Evolutionary conservation across 257 asterid species (phyloP), one percentile per base, ranked within the genome.

Genomic region (Ajuga chamaepitys): DNA sequence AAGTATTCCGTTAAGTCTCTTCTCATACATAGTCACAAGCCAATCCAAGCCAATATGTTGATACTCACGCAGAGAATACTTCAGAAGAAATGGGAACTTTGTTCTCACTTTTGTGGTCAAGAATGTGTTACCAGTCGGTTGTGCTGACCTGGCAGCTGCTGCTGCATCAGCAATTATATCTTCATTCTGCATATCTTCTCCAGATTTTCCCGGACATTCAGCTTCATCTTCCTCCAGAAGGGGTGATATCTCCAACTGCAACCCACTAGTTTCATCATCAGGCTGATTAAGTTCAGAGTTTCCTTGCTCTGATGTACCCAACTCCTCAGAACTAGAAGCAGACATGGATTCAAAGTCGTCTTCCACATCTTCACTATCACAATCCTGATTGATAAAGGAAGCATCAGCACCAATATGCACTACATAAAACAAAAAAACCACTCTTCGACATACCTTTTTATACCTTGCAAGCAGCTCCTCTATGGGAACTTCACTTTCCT

Each of bases 21-120:
- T 86, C 89, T 94, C 99, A 65, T 94, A 94, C 97, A 94, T 88
- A 58, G 98, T 90, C 55, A 90, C 98, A 59, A 94, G 96, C 99
- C 99, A 94, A 80, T 94, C 97, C 89, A 94, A 76, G 66, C 99
- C 99, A 67, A 94, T 94, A 73, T 94, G 99, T 55, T 94, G 99
- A 82, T 94, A 94, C 82, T 94, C 99, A 40, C 99, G 98, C 64
- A 94, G 85, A 28, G 99, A 88, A 86, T 78, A 94, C 86, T 94
- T 94, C 53, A 94, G 83, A 78, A 94, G 93, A 78, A 94, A 94
- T 32, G 99, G 99, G 67, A 90, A 94, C 83, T 94, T 94, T 2
- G 97, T 94, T 26, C 95, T 82, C 76, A 94, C 99, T 80, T 91
- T 83, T 25, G 99, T 88, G 40, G 99, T 94, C 34, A 80, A 88